Evolutionary conservation across 2,329 filamentous ascomycete genomes (phyloP).

Genomic region (Fusarium fujikuroi): DNA sequence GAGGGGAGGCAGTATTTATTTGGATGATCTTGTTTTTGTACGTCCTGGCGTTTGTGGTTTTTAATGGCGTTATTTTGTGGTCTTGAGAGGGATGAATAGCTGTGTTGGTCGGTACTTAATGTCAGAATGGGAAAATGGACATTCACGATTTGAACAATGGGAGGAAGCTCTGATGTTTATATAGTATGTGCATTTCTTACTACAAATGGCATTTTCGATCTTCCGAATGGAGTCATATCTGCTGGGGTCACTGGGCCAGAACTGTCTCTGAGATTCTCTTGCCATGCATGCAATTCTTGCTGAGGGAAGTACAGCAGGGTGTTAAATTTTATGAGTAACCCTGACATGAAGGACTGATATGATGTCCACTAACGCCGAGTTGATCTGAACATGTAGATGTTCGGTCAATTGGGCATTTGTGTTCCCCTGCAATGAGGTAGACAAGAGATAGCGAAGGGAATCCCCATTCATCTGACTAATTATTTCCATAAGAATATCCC

Average conservation of each 20-base stretch:
- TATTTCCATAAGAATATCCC: background rate
- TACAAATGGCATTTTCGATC: background rate
- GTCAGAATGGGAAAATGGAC: background rate
- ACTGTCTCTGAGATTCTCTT: background rate
- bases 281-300: rapidly evolving
- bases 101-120: background rate
- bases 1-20: background rate
- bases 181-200: background rate
- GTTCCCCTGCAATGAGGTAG: background rate
- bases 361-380: rapidly evolving
- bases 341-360: rapidly evolving
- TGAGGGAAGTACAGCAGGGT: background rate
- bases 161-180: background rate
- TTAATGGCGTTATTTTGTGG: background rate
- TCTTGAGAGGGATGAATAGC: background rate
- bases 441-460: background rate
- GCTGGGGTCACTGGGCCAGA: background rate
- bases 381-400: rapidly evolving
- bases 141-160: rapidly evolving
- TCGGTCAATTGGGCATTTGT: rapidly evolving
- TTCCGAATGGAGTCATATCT: background rate
- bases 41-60: too few relatives aligned
- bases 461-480: background rate
- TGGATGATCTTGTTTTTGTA: background rate
- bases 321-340: rapidly evolving